These are phyloP conservation scores for Pouteria glomerata DNA, from an alignment of 148 eudicot genomes.

Conservation along the genomic window DNA sequence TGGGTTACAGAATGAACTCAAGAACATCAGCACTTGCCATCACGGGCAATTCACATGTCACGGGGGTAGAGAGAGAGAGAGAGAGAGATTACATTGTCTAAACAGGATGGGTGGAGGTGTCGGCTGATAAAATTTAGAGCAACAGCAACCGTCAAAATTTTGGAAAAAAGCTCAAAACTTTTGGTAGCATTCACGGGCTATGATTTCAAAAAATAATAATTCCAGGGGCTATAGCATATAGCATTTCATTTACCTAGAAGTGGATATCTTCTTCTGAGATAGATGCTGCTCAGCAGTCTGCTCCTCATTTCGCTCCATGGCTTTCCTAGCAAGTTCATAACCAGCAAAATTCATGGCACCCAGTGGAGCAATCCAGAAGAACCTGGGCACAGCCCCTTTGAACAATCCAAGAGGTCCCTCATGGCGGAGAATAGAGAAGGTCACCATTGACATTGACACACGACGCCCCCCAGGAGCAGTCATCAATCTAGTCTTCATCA, in stretches of 20 bases:
- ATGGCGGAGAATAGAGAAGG: conserved; percentile 61
- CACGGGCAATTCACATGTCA: conserved; percentile 7
- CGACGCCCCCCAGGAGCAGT: conserved; percentile 77
- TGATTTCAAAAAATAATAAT: not conserved
- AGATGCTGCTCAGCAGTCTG: conserved; percentile 27
- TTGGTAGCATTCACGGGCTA: conserved; percentile 12
- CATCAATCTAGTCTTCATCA: conserved; percentile 90
- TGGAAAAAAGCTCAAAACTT: conserved; percentile 15
- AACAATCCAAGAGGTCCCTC: conserved; percentile 91
- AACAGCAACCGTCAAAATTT: conserved; percentile 2
- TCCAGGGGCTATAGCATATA: too few relatives aligned
- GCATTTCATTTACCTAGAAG: conserved; percentile 9
- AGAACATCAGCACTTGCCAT: not conserved
- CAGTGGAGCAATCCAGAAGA: conserved; percentile 93
- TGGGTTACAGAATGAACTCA: not conserved
- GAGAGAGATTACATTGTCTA: not conserved
- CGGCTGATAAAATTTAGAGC: conserved; percentile 7
- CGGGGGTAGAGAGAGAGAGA: not conserved
- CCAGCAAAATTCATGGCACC: conserved; percentile 97
- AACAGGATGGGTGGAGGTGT: not conserved
- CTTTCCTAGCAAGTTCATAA: conserved; percentile 82
- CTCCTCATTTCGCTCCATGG: conserved; percentile 64
- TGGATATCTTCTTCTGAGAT: conserved; percentile 27
- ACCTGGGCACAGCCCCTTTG: conserved; percentile 87
- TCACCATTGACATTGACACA: conserved; percentile 56